Evolutionary conservation across 2,329 filamentous ascomycete genomes (phyloP), one percentile per base, ranked within the genome.

Genomic region (Achaetomium macrosporum): DNA sequence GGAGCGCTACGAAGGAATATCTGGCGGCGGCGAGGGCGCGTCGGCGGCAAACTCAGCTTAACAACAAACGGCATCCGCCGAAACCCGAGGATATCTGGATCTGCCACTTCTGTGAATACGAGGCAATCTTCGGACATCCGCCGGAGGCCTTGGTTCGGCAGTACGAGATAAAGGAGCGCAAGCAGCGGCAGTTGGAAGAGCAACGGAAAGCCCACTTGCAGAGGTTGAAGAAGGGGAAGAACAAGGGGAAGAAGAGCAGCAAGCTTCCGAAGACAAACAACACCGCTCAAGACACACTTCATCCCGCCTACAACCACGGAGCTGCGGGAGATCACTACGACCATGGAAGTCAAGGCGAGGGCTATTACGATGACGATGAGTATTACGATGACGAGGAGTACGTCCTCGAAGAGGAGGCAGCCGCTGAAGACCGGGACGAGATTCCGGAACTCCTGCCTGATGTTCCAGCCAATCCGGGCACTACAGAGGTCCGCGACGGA

Each of bases 91-190:
- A 96, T 56, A 80, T 90, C 47, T 97, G 91, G 88, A 90, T 97
- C 43, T 99, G 93, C 71, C 89, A 96, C 65, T 97, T 97, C 67
- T 99, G 93, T 74, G 93, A 99, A 69, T 99, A 96, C 66, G 92
- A 97, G 70, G 83, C 83, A 48, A 96, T 99, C 46, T 97, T 96
- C 67, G 92, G 92, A n/a, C 79, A 79, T 48, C 88, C 88, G 2
- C 93, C 93, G 0, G 79, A 82, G 62, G 90, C 90, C 46, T 73
- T 99, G 50, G 95, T 97, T 58, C 82, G 88, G 39, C 84, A 90
- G 57, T 99, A 97, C 66, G 93, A 99, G 71, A 88, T 92, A 66
- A 96, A 96, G 68, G 93, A 96, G 65, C 84, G 90, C 35, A 86
- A 87, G 55, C 84, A 89, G 66, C 85, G 90, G 45, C 88, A 89